Conservation (phyloP, 306 rosid genomes). For the Malus sieversii region DNA sequence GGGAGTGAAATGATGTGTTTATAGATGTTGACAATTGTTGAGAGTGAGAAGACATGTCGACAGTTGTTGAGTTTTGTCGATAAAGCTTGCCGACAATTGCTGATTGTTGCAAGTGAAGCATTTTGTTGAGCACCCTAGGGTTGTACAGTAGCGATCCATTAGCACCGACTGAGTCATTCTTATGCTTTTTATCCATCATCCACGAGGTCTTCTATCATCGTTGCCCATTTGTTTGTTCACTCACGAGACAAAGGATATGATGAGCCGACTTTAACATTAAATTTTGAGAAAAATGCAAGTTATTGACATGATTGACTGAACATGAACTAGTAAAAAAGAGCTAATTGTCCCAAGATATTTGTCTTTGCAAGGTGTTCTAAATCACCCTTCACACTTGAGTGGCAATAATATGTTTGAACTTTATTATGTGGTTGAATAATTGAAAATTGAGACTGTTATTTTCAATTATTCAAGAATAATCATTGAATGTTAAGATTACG, state of each 20-base stretch:
- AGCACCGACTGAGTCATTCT: background rate
- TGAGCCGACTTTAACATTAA: background rate
- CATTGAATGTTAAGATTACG: too few relatives aligned
- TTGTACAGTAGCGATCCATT: background rate
- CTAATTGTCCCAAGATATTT: background rate
- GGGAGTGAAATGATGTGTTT: fast-evolving
- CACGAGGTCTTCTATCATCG: background rate
- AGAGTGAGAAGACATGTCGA: background rate
- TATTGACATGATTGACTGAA: too few relatives aligned
- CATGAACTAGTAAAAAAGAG: background rate
- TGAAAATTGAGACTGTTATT: too few relatives aligned
- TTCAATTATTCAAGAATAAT: too few relatives aligned
- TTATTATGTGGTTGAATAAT: too few relatives aligned
- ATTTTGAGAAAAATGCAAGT: background rate
- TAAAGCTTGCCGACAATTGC: background rate
- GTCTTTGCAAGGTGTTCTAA: too few relatives aligned
- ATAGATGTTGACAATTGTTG: too few relatives aligned
- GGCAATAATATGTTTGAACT: too few relatives aligned
- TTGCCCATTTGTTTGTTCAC: background rate
- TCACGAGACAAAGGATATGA: background rate
- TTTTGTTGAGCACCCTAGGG: too few relatives aligned
- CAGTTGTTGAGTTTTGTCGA: background rate
- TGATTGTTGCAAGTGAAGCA: too few relatives aligned
- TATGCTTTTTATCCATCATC: background rate
- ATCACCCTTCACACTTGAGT: too few relatives aligned